Conservation (phyloP, 768 basidiomycete genomes). For the Pleurotus sapidus region DNA sequence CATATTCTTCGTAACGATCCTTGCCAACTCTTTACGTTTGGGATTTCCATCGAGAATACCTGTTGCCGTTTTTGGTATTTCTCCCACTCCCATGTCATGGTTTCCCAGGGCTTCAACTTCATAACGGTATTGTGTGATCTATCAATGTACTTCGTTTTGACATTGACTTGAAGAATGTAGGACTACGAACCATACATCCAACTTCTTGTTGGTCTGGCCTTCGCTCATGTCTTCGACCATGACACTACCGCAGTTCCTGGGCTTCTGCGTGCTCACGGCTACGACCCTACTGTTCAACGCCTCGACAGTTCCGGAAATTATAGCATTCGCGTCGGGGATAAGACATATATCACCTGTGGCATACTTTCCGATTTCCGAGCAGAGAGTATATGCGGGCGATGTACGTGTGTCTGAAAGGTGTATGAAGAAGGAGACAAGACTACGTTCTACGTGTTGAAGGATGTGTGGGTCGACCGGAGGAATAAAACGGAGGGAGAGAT, state of each 20-base stretch:
- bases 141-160: background rate
- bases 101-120: constrained; percentile 3
- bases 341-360: background rate
- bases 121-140: background rate
- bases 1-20: constrained; percentile 11
- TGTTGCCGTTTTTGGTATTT: constrained; percentile 6
- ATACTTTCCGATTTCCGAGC: constrained; percentile 8
- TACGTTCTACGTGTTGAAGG: constrained; percentile 3
- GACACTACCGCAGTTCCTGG: background rate
- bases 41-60: constrained; percentile 8
- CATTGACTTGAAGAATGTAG: background rate
- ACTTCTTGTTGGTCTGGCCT: background rate
- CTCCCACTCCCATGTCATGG: constrained; percentile 6
- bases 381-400: constrained; percentile 4
- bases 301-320: constrained; percentile 4
- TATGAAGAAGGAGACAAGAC: background rate
- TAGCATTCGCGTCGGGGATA: constrained; percentile 1
- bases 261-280: constrained; percentile 7
- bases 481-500: background rate
- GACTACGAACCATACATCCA: background rate
- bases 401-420: constrained; percentile 8
- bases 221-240: background rate
- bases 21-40: constrained; percentile 2
- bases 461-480: constrained; percentile 7
- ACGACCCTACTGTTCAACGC: constrained; percentile 8